Evolutionary conservation across 176 grass and related monocot species (phyloP).

Genomic region (Paspalum vaginatum): DNA sequence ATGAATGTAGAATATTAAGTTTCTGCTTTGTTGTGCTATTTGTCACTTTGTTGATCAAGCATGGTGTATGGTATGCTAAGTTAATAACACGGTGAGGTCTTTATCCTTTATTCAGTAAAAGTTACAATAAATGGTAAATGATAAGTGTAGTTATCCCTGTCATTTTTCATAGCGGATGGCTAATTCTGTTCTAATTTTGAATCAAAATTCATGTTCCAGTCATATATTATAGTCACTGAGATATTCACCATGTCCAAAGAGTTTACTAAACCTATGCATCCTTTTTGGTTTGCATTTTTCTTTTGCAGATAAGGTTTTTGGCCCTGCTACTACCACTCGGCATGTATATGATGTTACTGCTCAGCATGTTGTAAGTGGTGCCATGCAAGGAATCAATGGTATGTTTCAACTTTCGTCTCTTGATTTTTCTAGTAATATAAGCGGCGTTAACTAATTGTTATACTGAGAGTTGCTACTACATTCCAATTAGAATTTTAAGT

Average conservation of each 20-base stretch:
- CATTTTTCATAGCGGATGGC: not conserved
- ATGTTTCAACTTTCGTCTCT: conserved; percentile 37
- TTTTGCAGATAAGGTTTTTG: conserved; percentile 94
- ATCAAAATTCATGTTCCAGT: not conserved
- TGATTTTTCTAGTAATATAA: conserved; percentile 18
- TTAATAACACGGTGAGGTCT: conserved; percentile 4
- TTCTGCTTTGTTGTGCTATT: not conserved
- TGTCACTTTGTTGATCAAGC: conserved; percentile 9
- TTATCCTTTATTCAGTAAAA: conserved; percentile 4
- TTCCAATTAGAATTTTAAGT: conserved; percentile 10
- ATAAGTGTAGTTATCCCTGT: not conserved
- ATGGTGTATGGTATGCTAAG: conserved; percentile 13
- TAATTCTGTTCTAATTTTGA: conserved; percentile 4
- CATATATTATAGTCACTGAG: not conserved
- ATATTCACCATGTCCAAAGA: not conserved
- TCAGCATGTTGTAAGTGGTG: conserved; percentile 94
- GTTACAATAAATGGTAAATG: not conserved
- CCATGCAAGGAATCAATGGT: conserved; percentile 99
- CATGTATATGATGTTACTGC: conserved; percentile 88
- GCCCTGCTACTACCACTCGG: conserved; percentile 91
- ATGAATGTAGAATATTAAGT: conserved; percentile 12
- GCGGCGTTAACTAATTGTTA: conserved; percentile 21
- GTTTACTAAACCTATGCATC: conserved; percentile 27
- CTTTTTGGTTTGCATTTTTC: conserved; percentile 7
- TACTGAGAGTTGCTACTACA: conserved; percentile 26